Conservation (phyloP, 148 eudicot species). For the Pharnaceum exiguum region DNA sequence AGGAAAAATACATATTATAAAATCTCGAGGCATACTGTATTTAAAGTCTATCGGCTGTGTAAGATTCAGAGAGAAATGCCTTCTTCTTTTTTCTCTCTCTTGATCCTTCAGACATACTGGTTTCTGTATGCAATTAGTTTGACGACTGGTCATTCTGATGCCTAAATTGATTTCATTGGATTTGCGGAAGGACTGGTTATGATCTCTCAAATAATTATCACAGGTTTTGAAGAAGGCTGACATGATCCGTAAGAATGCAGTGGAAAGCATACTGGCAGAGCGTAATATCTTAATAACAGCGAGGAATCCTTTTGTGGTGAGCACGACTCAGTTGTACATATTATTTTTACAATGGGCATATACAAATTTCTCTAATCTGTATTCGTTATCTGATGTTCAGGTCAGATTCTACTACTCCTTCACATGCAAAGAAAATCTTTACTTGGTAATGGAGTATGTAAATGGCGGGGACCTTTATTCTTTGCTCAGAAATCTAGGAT, state of each 20-base stretch:
- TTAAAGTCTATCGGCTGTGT: background rate
- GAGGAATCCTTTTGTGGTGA: slow-evolving; percentile 97
- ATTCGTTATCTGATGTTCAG: slow-evolving; percentile 42
- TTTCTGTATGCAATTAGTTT: too few species aligned
- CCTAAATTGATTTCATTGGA: too few species aligned
- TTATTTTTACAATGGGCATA: slow-evolving; percentile 1
- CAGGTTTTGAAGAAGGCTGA: slow-evolving; percentile 98
- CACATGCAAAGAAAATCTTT: slow-evolving; percentile 96
- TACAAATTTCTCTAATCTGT: slow-evolving; percentile 21
- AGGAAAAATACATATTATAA: too few species aligned
- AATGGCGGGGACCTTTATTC: slow-evolving; percentile 99
- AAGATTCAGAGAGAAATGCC: background rate
- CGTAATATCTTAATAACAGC: slow-evolving; percentile 87
- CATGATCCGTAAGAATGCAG: slow-evolving; percentile 95
- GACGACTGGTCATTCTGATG: too few species aligned
- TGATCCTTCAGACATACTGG: background rate
- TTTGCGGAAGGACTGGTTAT: background rate
- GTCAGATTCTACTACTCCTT: slow-evolving; percentile 98
- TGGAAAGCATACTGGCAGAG: slow-evolving; percentile 97
- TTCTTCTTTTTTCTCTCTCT: background rate
- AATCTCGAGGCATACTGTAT: too few species aligned
- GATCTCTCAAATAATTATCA: slow-evolving; percentile 17
- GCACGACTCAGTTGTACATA: slow-evolving; percentile 18
- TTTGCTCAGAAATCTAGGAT: slow-evolving; percentile 78
- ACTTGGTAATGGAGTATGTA: slow-evolving; percentile 96